Evolutionary conservation across 2,329 filamentous ascomycete genomes (phyloP).

Genomic region (Dichotomopilus funicola): DNA sequence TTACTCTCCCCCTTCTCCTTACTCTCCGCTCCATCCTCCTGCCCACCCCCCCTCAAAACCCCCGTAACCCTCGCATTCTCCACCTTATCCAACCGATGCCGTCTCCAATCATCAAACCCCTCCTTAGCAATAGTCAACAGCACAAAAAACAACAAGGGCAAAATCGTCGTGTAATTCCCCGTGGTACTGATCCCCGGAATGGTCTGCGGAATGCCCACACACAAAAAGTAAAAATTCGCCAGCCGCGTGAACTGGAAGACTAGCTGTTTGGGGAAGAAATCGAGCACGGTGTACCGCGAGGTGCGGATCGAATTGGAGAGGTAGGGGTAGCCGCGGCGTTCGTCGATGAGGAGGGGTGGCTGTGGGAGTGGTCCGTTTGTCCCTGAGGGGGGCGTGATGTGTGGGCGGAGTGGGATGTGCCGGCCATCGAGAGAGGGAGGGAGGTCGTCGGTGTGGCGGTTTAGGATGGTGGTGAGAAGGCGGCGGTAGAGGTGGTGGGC

Average conservation of each 20-base stretch:
- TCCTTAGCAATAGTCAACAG: slow-evolving; percentile 84
- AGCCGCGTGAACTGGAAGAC: slow-evolving; percentile 89
- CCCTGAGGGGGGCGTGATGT: slow-evolving; percentile 24
- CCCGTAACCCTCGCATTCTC: slow-evolving; percentile 52
- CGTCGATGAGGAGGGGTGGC: slow-evolving; percentile 55
- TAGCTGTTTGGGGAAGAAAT: slow-evolving; percentile 82
- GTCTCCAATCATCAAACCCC: slow-evolving; percentile 79
- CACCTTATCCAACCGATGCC: slow-evolving; percentile 75
- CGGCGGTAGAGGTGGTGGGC: slow-evolving; percentile 9
- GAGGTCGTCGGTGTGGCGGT: slow-evolving; percentile 55
- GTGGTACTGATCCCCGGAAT: slow-evolving; percentile 90
- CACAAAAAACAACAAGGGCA: slow-evolving; percentile 75
- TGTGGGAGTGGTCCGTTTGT: slow-evolving; percentile 30
- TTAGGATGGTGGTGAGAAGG: slow-evolving; percentile 46
- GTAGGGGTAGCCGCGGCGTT: slow-evolving; percentile 68
- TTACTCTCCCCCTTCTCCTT: slow-evolving; percentile 14
- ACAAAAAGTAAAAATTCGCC: slow-evolving; percentile 90
- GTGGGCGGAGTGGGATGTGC: slow-evolving; percentile 65
- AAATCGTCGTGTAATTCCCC: slow-evolving; percentile 81
- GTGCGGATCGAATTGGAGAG: slow-evolving; percentile 80
- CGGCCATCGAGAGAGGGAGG: slow-evolving; percentile 74
- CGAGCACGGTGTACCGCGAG: slow-evolving; percentile 80
- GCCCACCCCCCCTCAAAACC: slow-evolving; percentile 40
- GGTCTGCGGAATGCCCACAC: slow-evolving; percentile 81
- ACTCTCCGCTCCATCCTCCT: slow-evolving; percentile 4